Evolutionary conservation across 805 yeast genomes (phyloP), one percentile per base, ranked within the genome.

Genomic region (Candida rishiriensis): DNA sequence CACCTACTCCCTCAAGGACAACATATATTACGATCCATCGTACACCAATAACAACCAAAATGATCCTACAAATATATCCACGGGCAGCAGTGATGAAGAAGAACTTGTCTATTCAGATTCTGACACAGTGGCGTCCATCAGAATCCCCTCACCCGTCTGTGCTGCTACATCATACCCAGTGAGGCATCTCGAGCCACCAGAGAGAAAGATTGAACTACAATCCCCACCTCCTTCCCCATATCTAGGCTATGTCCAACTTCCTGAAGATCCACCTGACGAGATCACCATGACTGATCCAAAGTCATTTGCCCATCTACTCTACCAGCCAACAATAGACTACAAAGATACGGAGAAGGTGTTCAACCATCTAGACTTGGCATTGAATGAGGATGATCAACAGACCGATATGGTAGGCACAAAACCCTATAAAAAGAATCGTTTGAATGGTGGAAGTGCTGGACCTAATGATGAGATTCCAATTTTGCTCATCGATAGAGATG

Each of bases 171-270:
- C 26, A 21, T 21, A 21, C 26, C 26, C 26, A 21, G 26, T 21
- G 7, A 45, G 38, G 1, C 49, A 42, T 29, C 44, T 59, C 16
- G 47, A 46, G 16, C 57, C 58, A 3, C 68, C 68, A 1, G 55
- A 53, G 28, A 52, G 59, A 8, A 53, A 49, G n/a, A 47, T 63
- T 1, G 65, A 63, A 38, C 48, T 63, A 38, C 64, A 60, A 47
- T 64, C 69, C 0, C 69, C 69, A 7, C 69, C 69, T 8, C 59
- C 66, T 1, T 64, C 69, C 1, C 69, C 69, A 3, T 63, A 63
- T 40, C 47, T 62, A 21, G 66, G 66, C 2, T 63, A 56, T 48
- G 50, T 53, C 13, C 55, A 55, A 33, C 48, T 47, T 42, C 63
- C 62, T 1, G 68, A 64, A 41, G 68, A 63, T 3, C 56, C 66